Conservation (phyloP, 2,329 filamentous ascomycete genomes). For the Pseudocercospora macadamiae region DNA sequence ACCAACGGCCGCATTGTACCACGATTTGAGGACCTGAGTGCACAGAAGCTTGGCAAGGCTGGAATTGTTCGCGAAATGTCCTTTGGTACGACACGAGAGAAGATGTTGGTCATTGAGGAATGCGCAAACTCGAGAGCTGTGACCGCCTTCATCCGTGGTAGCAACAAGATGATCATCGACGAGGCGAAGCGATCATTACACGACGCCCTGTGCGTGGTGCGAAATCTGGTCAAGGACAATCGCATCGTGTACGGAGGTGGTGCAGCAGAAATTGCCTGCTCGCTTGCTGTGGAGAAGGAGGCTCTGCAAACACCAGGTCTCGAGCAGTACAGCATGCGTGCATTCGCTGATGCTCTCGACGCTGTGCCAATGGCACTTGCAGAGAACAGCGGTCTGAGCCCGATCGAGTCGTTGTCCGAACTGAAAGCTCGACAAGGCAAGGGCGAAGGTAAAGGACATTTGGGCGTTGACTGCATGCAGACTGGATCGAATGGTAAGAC, state of each 20-base stretch:
- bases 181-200: conserved; percentile 97
- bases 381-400: conserved; percentile 94
- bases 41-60: conserved; percentile 87
- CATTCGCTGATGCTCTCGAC: conserved; percentile 93
- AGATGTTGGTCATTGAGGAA: conserved; percentile 99
- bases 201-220: conserved; percentile 95
- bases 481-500: conserved; percentile 78
- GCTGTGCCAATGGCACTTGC: conserved; percentile 92
- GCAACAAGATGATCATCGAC: conserved; percentile 99
- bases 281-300: conserved; percentile 90
- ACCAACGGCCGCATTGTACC: conserved; percentile 98
- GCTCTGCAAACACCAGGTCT: conserved; percentile 89
- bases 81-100: conserved; percentile 96
- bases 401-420: conserved; percentile 90
- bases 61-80: conserved; percentile 92
- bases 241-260: conserved; percentile 97
- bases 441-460: conserved; percentile 68
- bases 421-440: conserved; percentile 97
- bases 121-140: conserved; percentile 97
- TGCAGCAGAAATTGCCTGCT: conserved; percentile 96
- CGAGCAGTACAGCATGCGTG: conserved; percentile 98
- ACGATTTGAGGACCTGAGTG: conserved; percentile 88
- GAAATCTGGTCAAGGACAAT: conserved; percentile 94
- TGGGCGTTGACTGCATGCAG: conserved; percentile 98
- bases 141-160: conserved; percentile 92